Evolutionary conservation across 1,284 basidiomycete genomes (phyloP).

Genomic region (Fomitiporia mediterranea): DNA sequence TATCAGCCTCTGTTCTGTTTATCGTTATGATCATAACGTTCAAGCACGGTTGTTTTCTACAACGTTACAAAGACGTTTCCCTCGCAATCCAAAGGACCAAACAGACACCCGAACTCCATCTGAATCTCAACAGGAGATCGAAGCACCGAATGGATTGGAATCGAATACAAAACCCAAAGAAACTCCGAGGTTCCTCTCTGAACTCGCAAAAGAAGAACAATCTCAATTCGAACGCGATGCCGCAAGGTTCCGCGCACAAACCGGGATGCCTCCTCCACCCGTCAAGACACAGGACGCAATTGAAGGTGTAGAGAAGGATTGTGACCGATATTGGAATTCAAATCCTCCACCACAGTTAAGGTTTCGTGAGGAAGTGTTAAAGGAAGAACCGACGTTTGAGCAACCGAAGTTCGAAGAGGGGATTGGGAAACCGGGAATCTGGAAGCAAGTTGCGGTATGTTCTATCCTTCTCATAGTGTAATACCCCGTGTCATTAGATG

Average conservation of each 20-base stretch:
- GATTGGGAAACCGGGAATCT: constrained; percentile 12
- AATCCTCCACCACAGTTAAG: neutral
- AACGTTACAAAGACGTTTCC: neutral
- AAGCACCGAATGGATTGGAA: no score
- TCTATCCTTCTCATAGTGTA: neutral
- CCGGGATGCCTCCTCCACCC: neutral
- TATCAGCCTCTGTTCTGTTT: neutral
- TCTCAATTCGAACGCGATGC: neutral
- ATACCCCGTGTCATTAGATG: neutral
- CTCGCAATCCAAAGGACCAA: neutral
- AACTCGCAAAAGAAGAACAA: constrained; percentile 9
- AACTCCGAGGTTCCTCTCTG: neutral
- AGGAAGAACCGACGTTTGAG: constrained; percentile 18
- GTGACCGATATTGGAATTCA: neutral
- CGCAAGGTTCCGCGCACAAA: neutral
- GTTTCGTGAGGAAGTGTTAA: constrained; percentile 15
- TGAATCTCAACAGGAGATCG: neutral
- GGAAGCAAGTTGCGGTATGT: constrained; percentile 16
- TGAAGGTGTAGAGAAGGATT: neutral
- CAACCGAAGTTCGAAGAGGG: constrained; percentile 8
- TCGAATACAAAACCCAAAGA: neutral
- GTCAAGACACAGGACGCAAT: neutral
- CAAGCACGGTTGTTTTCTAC: neutral
- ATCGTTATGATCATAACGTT: neutral
- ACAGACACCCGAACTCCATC: neutral